Evolutionary conservation across 768 basidiomycete genomes (phyloP), one percentile per base, ranked within the genome.

Genomic region (Neoboletus magnificus): DNA sequence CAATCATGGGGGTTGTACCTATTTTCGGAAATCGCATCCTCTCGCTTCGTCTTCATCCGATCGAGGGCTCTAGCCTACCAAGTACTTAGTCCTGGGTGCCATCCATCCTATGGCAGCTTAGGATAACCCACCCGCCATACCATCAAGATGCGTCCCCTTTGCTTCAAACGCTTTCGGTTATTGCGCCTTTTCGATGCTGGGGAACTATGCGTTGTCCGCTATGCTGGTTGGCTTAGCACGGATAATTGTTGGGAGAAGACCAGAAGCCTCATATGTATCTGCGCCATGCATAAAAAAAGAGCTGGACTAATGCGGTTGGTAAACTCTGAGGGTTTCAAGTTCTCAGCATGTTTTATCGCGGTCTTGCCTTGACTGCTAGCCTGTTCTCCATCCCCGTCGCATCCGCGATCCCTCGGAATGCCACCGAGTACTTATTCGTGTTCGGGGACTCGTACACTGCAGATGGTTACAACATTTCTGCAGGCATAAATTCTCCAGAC

Each of bases 401-500:
- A 20, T 61, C 47, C 16, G 65, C 72, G 6, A 67, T 67, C 49
- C 75, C 79, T 8, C 85, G 83, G 84, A 74, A 72, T 13, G 72
- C 73, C 15, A 85, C 79, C 5, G 68, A 83, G 58, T 84, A 77
- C 62, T 60, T 85, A 48, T 81, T 86, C 58, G 74, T 79, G 2
- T 86, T 86, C 59, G 85, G 84, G 11, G 84, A 86, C 60, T 85
- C 82, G 1, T 86, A 86, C 66, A 82, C 82, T 1, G 71, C 80
- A 5, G 77, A 79, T 51, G 83, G 84, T 10, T 86, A 77, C 64
- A 84, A 85, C 58, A 74, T 85, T 49, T 81, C 83, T 18, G 77
- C 76, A 10, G 83, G 83, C 8, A 69, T 84, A 15, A 60, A 80
- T 57, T 82, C 83, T 1, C 73, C 77, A 7, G 73, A 71, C 40